Base-by-base conservation (phyloP, 2,329 filamentous ascomycete genomes). In the Trichoderma pleuroti region DNA sequence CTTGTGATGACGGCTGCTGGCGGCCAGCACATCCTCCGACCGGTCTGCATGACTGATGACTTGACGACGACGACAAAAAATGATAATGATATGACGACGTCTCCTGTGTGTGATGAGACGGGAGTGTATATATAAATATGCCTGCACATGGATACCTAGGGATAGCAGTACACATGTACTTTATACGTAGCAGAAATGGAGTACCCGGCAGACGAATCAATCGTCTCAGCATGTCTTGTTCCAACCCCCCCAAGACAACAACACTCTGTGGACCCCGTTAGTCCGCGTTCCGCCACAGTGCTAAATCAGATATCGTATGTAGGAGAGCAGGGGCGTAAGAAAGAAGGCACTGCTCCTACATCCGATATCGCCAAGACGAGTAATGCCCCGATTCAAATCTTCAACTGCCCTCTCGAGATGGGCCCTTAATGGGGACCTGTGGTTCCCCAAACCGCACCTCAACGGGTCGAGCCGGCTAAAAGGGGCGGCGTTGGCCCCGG, bases 1-100 rank as follows among this genome's bases (percentile, higher is more conserved):
- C 75, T 74, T 73, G 21, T 78, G 72, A 75, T 9, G 42, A 49
- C 39, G 4, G 16, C 8, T 16, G 39, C 42, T 49, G 42, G 9
- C 21, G 42, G 42, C 9, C n/a, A 21, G 42, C n/a, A 21, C 42
- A 42, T 16, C 18, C 42, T 49, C 18, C 6, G 42, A 49, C 42
- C 10, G 9, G 56, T 2, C 6, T n/a, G 61, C n/a, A 62, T n/a
- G 24, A 10, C 16, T 46, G 28, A 24, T 36, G 28, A 28, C 42
- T 64, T 16, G 30, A 28, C n/a, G n/a, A 64, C n/a, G n/a, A 64
- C 18, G 36, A 57, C 26, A 2, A 56, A 24, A 14, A 30, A 56
- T 28, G 52, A 56, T 56, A 3, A 56, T 18, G 57, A 61, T 39
- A 21, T 28, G 26, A 2, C 21, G 21, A 18, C 46, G 24, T 42